A percentile compares a stretch with the other conserved stretches of the same genome.
phyloP scores from a whole-genome alignment of 768 basidiomycete genomes.

The Panus rudis region DNA sequence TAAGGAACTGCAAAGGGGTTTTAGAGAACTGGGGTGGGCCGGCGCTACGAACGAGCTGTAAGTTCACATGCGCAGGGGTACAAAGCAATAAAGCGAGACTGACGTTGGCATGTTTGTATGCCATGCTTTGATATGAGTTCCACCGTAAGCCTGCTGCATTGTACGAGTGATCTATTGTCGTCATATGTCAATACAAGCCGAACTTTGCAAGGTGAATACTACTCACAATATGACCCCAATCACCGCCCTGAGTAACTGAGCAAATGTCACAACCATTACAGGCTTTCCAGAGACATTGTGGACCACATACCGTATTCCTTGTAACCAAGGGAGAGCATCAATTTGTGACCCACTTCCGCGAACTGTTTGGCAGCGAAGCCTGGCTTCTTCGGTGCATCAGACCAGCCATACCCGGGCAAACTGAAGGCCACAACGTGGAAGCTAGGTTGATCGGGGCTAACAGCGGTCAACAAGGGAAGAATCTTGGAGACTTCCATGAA shows the following conservation, averaged over 20 bases:
- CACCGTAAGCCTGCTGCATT: constrained; percentile 30
- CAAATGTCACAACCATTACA: neutral
- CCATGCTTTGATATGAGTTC: constrained; percentile 41
- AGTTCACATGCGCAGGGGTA: no score
- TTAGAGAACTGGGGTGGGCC: constrained; percentile 15
- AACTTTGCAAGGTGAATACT: neutral
- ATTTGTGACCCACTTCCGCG: constrained; percentile 39
- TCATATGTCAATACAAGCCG: neutral
- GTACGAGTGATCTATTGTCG: constrained; percentile 26
- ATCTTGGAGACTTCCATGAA: constrained; percentile 54
- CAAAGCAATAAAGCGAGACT: constrained; percentile 12
- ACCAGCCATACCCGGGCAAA: constrained; percentile 58
- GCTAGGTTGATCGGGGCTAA: constrained; percentile 37
- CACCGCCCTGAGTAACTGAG: constrained; percentile 46
- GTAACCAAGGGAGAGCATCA: constrained; percentile 25
- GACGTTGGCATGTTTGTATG: constrained; percentile 44
- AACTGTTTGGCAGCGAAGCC: constrained; percentile 46
- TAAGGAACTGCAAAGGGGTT: constrained; percentile 24
- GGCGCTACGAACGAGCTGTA: constrained; percentile 13
- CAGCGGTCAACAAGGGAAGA: constrained; percentile 41
- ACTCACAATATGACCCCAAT: constrained; percentile 32
- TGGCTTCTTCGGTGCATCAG: constrained; percentile 44
- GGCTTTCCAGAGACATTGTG: no score
- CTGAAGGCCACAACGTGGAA: constrained; percentile 59
- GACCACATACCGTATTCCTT: constrained; percentile 15